Evolutionary conservation across 345 rosid genomes (phyloP), one percentile per base, ranked within the genome.

Genomic region (Eucalyptus tenuipes): DNA sequence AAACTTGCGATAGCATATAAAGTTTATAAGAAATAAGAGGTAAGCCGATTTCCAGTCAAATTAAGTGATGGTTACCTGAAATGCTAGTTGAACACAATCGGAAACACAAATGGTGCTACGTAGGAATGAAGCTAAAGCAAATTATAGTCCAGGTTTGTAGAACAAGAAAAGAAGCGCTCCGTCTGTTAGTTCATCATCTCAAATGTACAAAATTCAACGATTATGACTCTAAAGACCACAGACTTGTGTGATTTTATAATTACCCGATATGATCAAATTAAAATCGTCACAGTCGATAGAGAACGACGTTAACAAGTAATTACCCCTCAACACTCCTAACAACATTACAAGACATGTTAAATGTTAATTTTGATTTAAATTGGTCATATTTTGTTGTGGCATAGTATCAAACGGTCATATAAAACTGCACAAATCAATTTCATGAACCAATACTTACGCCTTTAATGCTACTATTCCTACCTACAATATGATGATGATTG

Each of bases 191-290:
- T 24, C 45, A 18, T 18, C 40, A 18, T 40, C 81, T 18, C 81
- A 18, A 1, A 10, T 4, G 13, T 33, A 37, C 81, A 33, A 18
- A 71, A 13, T 71, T 37, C 22, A 33, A 18, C 42, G 13, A 37
- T 20, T 37, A 37, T 20, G 2, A 37, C 45, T 71, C 13, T 68
- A 4, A 33, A 68, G 22, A 8, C 42, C 80, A 16, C 3, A 33
- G 0, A 16, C 22, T 12, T 2, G 1, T 31, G 81, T 17, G 44
- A 33, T 5, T 68, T 1, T 17, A 68, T 68, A 17, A 64, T 9
- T 33, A 37, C 44, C 12, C 2, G 2, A 37, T 68, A 11, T 8
- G 25, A 68, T 33, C 25, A 33, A 1, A 68, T 68, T 8, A 68
- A 37, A 68, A 33, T 68, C 81, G 4, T 18, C 44, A 17, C 25